These are phyloP conservation scores for Isabelozyma rhagii DNA, from an alignment of 805 yeast genomes.

Conservation along the genomic window DNA sequence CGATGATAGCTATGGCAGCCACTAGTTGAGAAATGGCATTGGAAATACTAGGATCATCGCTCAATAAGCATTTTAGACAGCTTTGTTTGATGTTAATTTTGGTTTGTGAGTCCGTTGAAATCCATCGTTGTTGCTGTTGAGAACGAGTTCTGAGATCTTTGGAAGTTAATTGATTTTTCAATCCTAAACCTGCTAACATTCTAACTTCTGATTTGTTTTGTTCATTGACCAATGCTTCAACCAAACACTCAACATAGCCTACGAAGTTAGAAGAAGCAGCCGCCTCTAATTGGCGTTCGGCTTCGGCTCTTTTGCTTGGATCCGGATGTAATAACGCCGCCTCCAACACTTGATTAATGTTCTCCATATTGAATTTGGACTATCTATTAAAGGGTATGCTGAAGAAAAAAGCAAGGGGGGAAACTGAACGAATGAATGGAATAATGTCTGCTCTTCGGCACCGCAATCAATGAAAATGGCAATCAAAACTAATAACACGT, in stretches of 20 bases:
- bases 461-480: no score
- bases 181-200: slow-evolving; percentile 83
- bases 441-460: no score
- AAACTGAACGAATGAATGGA: not conserved
- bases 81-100: slow-evolving; percentile 65
- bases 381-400: not conserved
- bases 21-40: slow-evolving; percentile 89
- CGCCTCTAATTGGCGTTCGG: slow-evolving; percentile 71
- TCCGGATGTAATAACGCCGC: slow-evolving; percentile 73
- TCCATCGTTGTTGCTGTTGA: slow-evolving; percentile 73
- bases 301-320: slow-evolving; percentile 64
- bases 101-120: slow-evolving; percentile 49
- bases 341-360: slow-evolving; percentile 70
- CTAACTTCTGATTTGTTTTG: slow-evolving; percentile 72
- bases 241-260: slow-evolving; percentile 66
- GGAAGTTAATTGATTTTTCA: slow-evolving; percentile 85
- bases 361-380: slow-evolving; percentile 31
- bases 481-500: no score
- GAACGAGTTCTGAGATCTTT: slow-evolving; percentile 63
- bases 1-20: slow-evolving; percentile 96
- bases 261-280: slow-evolving; percentile 76
- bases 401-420: not conserved
- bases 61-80: slow-evolving; percentile 55
- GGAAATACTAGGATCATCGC: slow-evolving; percentile 75
- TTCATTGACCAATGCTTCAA: slow-evolving; percentile 68